phyloP scores from a whole-genome alignment of 257 asterid genomes.

The Ajuga chamaepitys region DNA sequence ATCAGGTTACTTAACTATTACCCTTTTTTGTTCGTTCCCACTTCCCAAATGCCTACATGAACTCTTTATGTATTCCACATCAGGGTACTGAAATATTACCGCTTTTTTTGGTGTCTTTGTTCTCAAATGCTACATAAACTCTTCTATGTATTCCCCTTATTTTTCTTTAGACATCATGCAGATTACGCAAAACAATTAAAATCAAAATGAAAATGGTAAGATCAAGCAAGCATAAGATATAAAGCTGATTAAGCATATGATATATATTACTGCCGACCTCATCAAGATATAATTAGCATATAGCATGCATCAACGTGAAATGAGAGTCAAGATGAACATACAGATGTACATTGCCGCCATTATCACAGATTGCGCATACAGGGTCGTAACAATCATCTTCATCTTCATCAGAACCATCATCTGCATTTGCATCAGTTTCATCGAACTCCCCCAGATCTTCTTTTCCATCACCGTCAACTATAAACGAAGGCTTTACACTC shows the following conservation, averaged over 20 bases:
- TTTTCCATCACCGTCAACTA: slow-evolving; percentile 40
- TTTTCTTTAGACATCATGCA: neutral
- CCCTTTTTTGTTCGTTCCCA: no score
- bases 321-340: neutral
- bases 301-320: neutral
- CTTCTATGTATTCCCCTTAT: neutral
- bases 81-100: neutral
- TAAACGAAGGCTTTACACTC: slow-evolving; percentile 48
- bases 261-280: neutral
- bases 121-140: neutral
- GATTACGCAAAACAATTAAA: neutral
- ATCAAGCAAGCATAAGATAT: neutral
- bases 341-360: slow-evolving; percentile 13
- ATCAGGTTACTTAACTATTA: neutral
- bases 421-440: slow-evolving; percentile 26
- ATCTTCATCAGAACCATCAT: slow-evolving; percentile 34
- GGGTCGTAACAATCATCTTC: slow-evolving; percentile 49
- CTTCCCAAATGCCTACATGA: no score
- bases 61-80: no score
- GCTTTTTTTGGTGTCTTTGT: neutral
- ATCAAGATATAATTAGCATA: neutral
- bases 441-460: slow-evolving; percentile 20
- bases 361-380: slow-evolving; percentile 64
- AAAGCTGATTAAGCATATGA: slow-evolving; percentile 6
- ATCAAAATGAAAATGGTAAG: neutral